phyloP scores from a whole-genome alignment of 139 green algal genomes.

The Asterochloris erici region DNA sequence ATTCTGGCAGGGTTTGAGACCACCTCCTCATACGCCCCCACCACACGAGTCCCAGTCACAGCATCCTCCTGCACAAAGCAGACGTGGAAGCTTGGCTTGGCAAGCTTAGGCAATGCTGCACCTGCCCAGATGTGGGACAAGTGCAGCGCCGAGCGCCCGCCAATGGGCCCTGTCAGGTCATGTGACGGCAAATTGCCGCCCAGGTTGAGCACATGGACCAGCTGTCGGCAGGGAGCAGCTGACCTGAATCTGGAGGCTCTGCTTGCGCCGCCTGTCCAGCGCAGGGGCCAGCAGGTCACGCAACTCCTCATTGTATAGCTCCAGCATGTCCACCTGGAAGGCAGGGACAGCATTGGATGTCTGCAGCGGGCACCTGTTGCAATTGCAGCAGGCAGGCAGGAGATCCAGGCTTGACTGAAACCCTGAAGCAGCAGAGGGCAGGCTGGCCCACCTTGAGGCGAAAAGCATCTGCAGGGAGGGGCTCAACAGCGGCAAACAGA shows the following conservation, averaged over 20 bases:
- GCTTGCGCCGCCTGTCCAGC: slow-evolving; percentile 65
- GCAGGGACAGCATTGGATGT: not conserved
- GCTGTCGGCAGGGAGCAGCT: not conserved
- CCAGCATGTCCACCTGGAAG: slow-evolving; percentile 48
- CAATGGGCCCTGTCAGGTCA: no score
- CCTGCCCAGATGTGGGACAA: no score
- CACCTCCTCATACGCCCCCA: slow-evolving; percentile 20
- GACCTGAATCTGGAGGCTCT: slow-evolving; percentile 13
- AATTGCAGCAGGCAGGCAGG: not conserved
- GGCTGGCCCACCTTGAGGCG: not conserved
- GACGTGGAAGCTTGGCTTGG: not conserved
- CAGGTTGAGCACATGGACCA: not conserved
- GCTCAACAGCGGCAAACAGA: slow-evolving; percentile 18
- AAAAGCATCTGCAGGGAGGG: not conserved
- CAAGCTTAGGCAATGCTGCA: not conserved
- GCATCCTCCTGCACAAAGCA: slow-evolving; percentile 27
- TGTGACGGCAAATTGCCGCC: not conserved
- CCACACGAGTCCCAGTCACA: slow-evolving; percentile 17
- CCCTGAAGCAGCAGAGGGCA: not conserved
- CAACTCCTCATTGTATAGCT: slow-evolving; percentile 92
- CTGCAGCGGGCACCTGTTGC: not conserved
- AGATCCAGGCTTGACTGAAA: not conserved
- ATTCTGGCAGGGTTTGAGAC: slow-evolving; percentile 19
- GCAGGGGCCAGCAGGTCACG: slow-evolving; percentile 54
- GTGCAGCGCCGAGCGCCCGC: no score